Evolutionary conservation across 2,329 filamentous ascomycete genomes (phyloP), one percentile per base, ranked within the genome.

Genomic region (Talaromyces piceae): DNA sequence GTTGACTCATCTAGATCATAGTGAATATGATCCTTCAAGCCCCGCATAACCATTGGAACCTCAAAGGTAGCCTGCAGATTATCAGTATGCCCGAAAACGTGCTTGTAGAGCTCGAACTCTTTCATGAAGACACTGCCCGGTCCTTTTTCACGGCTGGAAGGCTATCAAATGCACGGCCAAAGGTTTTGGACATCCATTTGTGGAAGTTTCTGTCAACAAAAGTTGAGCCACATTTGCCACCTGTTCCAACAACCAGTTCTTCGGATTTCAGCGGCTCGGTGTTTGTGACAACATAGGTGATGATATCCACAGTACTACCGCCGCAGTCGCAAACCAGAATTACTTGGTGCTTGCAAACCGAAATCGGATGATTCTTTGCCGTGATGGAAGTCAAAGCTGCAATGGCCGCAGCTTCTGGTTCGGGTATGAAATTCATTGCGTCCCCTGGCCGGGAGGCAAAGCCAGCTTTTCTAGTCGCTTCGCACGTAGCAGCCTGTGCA

Each of bases 71-170:
- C 13, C n/a, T 1, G 2, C 1, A 16, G 12, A n/a, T 41, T 8
- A 3, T 41, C 39, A 1, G 16, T 3, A 4, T 41, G 39, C 3
- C 59, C 60, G 50, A 69, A 71, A 26, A 61, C 56, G 8, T 56
- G 52, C 43, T 70, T 71, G 37, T 58, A 20, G 0, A 52, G 41
- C 43, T 71, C 67, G 33, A 69, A 70, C 2, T 57, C 53, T 16
- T 59, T 59, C 67, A 70, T 70, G 39, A 70, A 66, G 5, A 52
- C 25, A 39, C 63, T 67, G 11, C 65, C 65, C 1, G 63, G 57
- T 1, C 61, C 16, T 55, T 64, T 45, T 60, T 56, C 28, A 59
- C 54, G 2, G 52, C 20, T 1, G 55, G 49, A 11, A 71, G 41
- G 5, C 45, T 23, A 5, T 59, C 54, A 53, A 68, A 71, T 0